Evolutionary conservation across 2,329 filamentous ascomycete genomes (phyloP), one percentile per base, ranked within the genome.

Genomic region (Fusarium sp.): DNA sequence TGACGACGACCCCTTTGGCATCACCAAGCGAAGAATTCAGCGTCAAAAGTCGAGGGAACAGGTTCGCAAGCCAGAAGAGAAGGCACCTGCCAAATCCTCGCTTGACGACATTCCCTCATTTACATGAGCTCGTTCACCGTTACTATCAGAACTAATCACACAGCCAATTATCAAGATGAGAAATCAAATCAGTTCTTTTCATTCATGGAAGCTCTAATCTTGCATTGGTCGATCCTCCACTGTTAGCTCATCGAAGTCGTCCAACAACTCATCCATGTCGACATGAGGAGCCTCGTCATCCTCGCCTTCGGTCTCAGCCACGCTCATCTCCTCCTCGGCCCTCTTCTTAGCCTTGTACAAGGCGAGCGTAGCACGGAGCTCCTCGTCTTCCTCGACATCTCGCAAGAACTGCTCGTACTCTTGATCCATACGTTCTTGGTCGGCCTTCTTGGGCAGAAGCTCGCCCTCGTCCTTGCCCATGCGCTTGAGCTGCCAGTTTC

Each of bases 321-420:
- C 83, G 73, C 88, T 91, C 86, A 91, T 91, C 73, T 91, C 88
- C 2, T 82, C 80, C 56, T 88, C 85, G 53, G 75, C 72, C 77
- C 81, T 79, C 77, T 80, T 83, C 72, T 84, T 80, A 63, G 84
- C 86, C 82, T 95, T 97, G 83, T 97, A 99, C 73, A 99, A 78
- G 44, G 93, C 92, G 76, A 99, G 83, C 2, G 93, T 94, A 42
- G 89, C 87, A 55, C 96, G 86, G 70, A 97, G 84, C 75, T 99
- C 96, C 51, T 91, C 86, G 77, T 99, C 96, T 77, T 98, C 94
- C 80, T 99, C 96, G 12, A 99, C 93, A 78, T 99, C 96, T 44
- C 91, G 90, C 83, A 99, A 82, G 88, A 99, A 99, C 87, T 94
- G 88, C 83, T 99, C 96, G 81, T 97, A 99, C 80, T 99, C 96